These are phyloP conservation scores for Penstemon eatonii DNA, from an alignment of 257 asterid genomes.

Conservation along the genomic window DNA sequence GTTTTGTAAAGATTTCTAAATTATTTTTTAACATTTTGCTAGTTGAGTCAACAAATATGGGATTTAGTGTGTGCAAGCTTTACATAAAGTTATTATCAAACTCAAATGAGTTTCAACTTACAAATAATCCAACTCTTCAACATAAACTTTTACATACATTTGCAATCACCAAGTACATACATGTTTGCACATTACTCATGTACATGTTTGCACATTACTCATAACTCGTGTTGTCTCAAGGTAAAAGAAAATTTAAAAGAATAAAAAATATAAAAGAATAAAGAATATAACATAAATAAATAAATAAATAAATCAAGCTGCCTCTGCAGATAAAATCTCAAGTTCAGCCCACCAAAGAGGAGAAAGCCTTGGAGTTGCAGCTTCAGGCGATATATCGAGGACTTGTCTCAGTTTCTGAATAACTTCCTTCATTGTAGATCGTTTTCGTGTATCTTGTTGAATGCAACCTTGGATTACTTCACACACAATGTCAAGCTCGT, in stretches of 20 bases:
- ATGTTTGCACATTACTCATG: constrained; percentile 9
- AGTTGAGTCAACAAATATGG: no score
- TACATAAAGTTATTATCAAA: no score
- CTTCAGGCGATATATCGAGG: constrained; percentile 63
- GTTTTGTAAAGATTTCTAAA: no score
- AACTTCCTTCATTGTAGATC: constrained; percentile 66
- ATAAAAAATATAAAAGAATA: constrained; percentile 33
- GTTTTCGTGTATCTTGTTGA: constrained; percentile 46
- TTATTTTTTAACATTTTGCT: no score
- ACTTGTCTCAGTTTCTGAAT: constrained; percentile 47
- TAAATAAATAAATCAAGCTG: constrained; percentile 43
- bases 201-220: constrained; percentile 9
- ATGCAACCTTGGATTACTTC: constrained; percentile 69
- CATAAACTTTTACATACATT: constrained; percentile 16
- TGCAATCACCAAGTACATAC: constrained; percentile 24
- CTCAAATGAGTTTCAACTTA: no score
- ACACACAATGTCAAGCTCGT: constrained; percentile 57
- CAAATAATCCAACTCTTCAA: constrained; percentile 25
- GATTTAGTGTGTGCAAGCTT: no score
- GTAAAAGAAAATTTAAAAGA: constrained; percentile 27
- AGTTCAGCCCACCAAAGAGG: constrained; percentile 99
- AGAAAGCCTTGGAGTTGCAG: constrained; percentile 81
- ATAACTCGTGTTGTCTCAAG: constrained; percentile 23
- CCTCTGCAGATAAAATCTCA: constrained; percentile 83
- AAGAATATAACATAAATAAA: constrained; percentile 18